phyloP scores from a whole-genome alignment of 202 grass and related monocot genomes.

The Bolboschoenoplectus hybrid region DNA sequence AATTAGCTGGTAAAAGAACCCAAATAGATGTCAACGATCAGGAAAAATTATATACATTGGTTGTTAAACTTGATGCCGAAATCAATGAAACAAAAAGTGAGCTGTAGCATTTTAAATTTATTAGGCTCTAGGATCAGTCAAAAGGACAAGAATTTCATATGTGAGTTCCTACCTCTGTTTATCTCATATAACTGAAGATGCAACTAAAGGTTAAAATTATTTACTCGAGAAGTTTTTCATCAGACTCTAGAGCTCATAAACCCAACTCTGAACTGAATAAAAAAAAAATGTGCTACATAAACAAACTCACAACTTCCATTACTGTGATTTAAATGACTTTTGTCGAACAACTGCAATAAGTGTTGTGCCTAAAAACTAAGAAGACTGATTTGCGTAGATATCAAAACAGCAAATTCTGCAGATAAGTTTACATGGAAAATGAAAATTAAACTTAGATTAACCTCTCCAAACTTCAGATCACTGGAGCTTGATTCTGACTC shows the following conservation, averaged over 20 bases:
- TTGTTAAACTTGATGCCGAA: conserved; percentile 5
- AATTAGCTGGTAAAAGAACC: conserved; percentile 76
- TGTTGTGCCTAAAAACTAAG: not conserved
- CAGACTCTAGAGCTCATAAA: conserved; percentile 4
- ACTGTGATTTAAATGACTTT: not conserved
- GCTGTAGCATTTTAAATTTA: conserved; percentile 6
- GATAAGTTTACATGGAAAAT: not conserved
- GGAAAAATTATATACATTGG: conserved; percentile 23
- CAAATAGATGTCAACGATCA: conserved; percentile 28
- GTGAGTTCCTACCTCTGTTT: not conserved
- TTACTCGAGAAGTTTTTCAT: conserved; percentile 1
- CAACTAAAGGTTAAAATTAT: conserved; percentile 7
- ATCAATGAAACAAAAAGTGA: conserved; percentile 25
- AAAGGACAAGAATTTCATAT: conserved; percentile 1
- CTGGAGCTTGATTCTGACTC: conserved; percentile 52
- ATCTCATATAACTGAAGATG: conserved; percentile 7
- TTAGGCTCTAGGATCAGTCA: not conserved
- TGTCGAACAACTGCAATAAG: not conserved
- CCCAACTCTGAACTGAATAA: not conserved
- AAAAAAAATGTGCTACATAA: not conserved
- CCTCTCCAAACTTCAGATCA: conserved; percentile 95
- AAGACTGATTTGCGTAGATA: not conserved
- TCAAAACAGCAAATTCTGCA: not conserved
- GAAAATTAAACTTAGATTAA: conserved; percentile 35
- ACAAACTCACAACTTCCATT: not conserved